Evolutionary conservation across 345 rosid genomes (phyloP), one percentile per base, ranked within the genome.

Genomic region (Pseudoturritis turrita): DNA sequence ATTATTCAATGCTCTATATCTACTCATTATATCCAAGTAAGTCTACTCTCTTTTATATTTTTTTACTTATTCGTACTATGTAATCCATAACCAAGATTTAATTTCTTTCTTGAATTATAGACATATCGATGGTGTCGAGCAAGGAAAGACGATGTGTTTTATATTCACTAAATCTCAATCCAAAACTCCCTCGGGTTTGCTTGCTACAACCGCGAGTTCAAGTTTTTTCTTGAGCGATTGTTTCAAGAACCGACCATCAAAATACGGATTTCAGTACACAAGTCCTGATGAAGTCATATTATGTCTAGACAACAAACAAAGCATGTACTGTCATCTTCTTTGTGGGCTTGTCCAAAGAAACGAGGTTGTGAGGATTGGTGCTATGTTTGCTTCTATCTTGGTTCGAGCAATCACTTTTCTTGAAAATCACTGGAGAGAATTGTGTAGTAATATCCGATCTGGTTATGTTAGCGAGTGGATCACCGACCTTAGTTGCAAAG

Each of bases 241-340:
- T 77, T 84, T 84, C 80, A 82, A 78, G 74, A 78, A 76, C 40
- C 35, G 84, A 60, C 81, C 87, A 4, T 81, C 81, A 19, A 84
- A 77, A n/a, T n/a, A n/a, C n/a, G n/a, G n/a, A n/a, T n/a, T 60
- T 45, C 77, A 25, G n/a, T 75, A 63, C 45, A 83, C 84, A 23
- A 83, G 89, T 51, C 92, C 89, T 1, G 81, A 84, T 45, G 88
- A 86, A 78, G 68, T 84, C 11, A 83, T 82, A 68, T 53, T 82
- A 22, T 89, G 89, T 75, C 62, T 68, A 12, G 88, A 87, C 70
- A 70, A 62, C 83, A 83, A 81, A 46, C 96, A 89, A 51, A 86
- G 81, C 68, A 79, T 86, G 88, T 87, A 79, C 70, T 84, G 85
- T 49, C 96, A 89, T 51, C 71, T 87, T 53, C 85, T 89, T 0